Evolutionary conservation across 2,329 filamentous ascomycete genomes (phyloP), one percentile per base, ranked within the genome.

Genomic region (Sporothrix schenckii): DNA sequence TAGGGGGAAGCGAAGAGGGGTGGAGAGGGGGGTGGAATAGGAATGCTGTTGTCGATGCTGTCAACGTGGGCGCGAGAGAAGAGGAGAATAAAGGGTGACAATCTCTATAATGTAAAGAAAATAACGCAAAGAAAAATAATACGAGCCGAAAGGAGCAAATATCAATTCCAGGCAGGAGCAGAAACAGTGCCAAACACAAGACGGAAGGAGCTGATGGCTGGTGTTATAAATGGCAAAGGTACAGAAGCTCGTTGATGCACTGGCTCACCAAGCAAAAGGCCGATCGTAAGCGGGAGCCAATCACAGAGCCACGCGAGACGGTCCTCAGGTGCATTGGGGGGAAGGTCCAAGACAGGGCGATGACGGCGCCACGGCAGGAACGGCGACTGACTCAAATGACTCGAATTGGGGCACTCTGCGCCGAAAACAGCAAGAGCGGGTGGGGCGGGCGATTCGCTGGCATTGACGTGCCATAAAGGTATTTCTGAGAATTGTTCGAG

Each of bases 281-380:
- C 47, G 54, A 53, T 58, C 67, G 67, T 61, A 69, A 69, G 67
- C 67, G 67, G 67, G 41, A 52, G 67, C 67, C 67, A 69, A 69
- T 69, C 41, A 61, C 39, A 68, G 53, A 14, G 41, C 53, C 30
- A 41, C 44, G 67, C 54, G 19, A 34, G 13, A 27, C 54, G 54
- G 44, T 24, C 16, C 16, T 47, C 63, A 39, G 47, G 63, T 27
- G 27, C 27, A 66, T 50, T 66, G 63, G 47, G 61, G 61, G 10
- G 11, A 47, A 52, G 63, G 14, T 16, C 9, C 27, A 58, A 27
- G 39, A 44, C 58, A 24, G 6, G 54, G 54, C 41, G 16, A 52
- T 52, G 44, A 52, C 61, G 27, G 47, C 27, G 27, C 47, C 27
- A 52, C 2, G 41, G 13, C 41, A 44, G 41, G 41, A 14, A 3